Evolutionary conservation across 2,329 filamentous ascomycete genomes (phyloP), one percentile per base, ranked within the genome.

Genomic region (Sporothrix mexicana): DNA sequence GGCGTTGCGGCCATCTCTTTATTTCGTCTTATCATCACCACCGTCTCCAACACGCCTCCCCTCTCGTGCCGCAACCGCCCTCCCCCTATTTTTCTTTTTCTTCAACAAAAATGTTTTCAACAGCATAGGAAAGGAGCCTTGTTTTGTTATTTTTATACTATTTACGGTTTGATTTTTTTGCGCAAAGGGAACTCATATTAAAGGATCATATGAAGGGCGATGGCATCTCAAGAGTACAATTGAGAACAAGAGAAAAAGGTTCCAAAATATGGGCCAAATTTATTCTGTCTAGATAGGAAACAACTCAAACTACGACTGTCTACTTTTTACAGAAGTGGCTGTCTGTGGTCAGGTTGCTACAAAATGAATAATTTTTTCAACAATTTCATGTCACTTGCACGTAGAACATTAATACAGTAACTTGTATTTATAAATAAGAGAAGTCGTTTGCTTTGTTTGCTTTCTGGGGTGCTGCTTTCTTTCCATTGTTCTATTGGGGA

Each of bases 51-150:
- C 17, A 23, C 41, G 36, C 61, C 69, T 59, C 20, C 55, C 47
- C 41, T 47, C 13, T 9, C 13, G 0, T 17, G 9, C 25, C 36
- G 36, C 51, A 62, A 51, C 49, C 43, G 57, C 23, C 36, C 59
- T 59, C 67, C 53, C 43, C 59, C 30, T 51, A 51, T 73, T 75
- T 66, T 66, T 67, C 66, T 70, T 74, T 70, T 70, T 70, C 69
- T 71, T 72, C 66, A 74, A 76, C 57, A 74, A 74, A 73, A 74
- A 78, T 78, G 77, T 78, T 77, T 75, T 78, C 77, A 78, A 78
- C 77, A 78, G 77, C 77, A 78, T 78, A 73, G 75, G 74, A 74
- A 73, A 70, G 74, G 75, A 75, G 74, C 74, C 69, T 69, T 70
- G 30, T 69, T 61, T 49, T 43, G 10, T 64, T 71, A n/a, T 23